A percentile compares a stretch with the other conserved stretches of the same genome.
phyloP scores from a whole-genome alignment of 768 basidiomycete species.

The Russula sp. region DNA sequence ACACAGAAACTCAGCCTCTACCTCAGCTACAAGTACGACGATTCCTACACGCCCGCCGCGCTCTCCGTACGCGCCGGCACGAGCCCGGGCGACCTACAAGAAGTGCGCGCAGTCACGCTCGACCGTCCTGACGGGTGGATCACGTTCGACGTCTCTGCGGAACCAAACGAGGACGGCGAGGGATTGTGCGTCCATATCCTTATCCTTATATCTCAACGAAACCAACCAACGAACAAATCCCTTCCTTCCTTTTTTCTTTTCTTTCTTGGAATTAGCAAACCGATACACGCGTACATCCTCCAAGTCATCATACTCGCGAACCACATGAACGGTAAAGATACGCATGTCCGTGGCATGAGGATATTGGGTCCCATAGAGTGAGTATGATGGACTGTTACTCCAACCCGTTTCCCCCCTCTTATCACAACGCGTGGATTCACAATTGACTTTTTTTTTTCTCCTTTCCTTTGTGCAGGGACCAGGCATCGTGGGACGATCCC shows the following conservation, averaged over 20 bases:
- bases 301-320: constrained; percentile 89
- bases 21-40: constrained; percentile 76
- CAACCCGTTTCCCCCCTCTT: constrained; percentile 5
- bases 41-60: constrained; percentile 94
- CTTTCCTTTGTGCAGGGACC: constrained; percentile 28
- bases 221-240: too few relatives aligned
- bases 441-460: neutral
- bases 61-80: constrained; percentile 90
- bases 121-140: constrained; percentile 95
- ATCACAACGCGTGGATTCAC: neutral
- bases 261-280: constrained; percentile 48
- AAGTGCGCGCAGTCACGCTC: constrained; percentile 76
- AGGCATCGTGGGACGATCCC: constrained; percentile 22
- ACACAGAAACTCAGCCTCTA: constrained; percentile 78
- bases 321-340: constrained; percentile 98
- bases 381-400: constrained; percentile 21
- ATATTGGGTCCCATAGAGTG: constrained; percentile 85
- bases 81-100: constrained; percentile 85
- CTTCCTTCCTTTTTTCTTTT: neutral
- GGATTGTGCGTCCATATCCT: constrained; percentile 51
- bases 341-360: constrained; percentile 86
- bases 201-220: neutral
- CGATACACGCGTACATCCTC: constrained; percentile 81
- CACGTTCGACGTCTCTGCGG: constrained; percentile 75
- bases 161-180: constrained; percentile 70